Conservation (phyloP, 306 rosid species). For the Urtica urens region DNA sequence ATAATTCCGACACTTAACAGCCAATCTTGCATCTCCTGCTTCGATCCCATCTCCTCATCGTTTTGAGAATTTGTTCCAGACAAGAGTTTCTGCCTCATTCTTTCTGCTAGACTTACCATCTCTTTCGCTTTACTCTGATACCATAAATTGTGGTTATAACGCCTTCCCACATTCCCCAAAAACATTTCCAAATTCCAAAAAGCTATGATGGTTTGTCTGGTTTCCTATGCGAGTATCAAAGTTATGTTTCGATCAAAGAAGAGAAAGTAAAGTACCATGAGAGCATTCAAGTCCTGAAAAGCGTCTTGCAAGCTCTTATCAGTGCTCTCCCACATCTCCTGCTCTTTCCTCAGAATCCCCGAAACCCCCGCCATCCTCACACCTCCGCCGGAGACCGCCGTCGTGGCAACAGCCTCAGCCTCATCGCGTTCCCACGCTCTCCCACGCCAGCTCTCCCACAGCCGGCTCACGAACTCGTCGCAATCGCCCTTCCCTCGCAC, state of each 20-base stretch:
- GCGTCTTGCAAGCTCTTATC: constrained; percentile 95
- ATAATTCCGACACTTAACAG: constrained; percentile 84
- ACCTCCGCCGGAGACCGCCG: constrained; percentile 46
- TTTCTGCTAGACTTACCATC: constrained; percentile 97
- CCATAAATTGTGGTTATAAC: constrained; percentile 22
- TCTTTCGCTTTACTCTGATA: constrained; percentile 93
- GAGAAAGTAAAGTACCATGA: constrained; percentile 66
- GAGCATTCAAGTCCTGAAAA: constrained; percentile 96
- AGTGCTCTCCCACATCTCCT: constrained; percentile 97
- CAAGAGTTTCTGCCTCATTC: constrained; percentile 83
- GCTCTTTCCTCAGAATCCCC: constrained; percentile 92
- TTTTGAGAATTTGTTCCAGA: constrained; percentile 61
- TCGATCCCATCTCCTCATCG: constrained; percentile 87
- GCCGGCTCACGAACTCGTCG: constrained; percentile 55
- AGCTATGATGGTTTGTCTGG: no score
- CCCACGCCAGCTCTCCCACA: constrained; percentile 76
- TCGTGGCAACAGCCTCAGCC: constrained; percentile 5
- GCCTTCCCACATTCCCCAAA: no score
- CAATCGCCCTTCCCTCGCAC: constrained; percentile 76
- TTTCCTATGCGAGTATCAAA: no score
- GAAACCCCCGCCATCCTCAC: constrained; percentile 93
- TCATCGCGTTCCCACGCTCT: constrained; percentile 63
- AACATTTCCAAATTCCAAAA: no score
- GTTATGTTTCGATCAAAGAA: no score
- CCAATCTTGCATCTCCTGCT: constrained; percentile 96